Evolutionary conservation across 257 asterid genomes (phyloP), one percentile per base, ranked within the genome.

Genomic region (Galeopsis tetrahit): DNA sequence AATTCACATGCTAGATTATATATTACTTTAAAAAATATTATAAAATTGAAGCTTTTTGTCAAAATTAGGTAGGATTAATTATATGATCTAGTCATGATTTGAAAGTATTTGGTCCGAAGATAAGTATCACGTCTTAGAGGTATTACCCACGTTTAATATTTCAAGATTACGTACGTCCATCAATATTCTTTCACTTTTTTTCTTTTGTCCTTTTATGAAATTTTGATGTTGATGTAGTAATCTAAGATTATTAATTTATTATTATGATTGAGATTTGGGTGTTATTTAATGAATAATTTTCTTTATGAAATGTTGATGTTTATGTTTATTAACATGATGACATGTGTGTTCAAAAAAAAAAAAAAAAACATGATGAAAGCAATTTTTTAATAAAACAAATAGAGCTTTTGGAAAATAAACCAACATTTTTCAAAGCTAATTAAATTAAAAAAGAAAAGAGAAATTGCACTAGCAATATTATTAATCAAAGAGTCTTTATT

Each of bases 121-220:
- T 68, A 68, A 78, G 40, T 63, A 58, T 56, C 21, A 17, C 17
- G 51, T 68, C 31, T 48, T 46, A 7, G 33, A 44, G 39, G 15
- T 62, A 51, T 21, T 49, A 53, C n/a, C 44, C 65, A 31, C 76
- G 38, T 68, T 61, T 40, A 32, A 9, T 4, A 58, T 17, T 34
- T 8, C 11, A 74, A 67, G 57, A 74, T 74, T 21, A 21, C 28
- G 28, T 56, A 63, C 80, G 62, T 70, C 61, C 42, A 49, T 48
- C 61, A 39, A 21, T 21, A 14, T 17, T 33, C 58, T 35, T 43
- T 65, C 43, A 39, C 43, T 39, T 4, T 39, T 39, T 38, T 38
- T 38, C 3, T 39, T 39, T 39, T 0, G 43, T 39, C 43, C 4
- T 39, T 39, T 4, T 39, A 5, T 39, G 7, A 4, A 39, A 39